phyloP scores from a whole-genome alignment of 768 basidiomycete species.

The Rhizopogon vinicolor region DNA sequence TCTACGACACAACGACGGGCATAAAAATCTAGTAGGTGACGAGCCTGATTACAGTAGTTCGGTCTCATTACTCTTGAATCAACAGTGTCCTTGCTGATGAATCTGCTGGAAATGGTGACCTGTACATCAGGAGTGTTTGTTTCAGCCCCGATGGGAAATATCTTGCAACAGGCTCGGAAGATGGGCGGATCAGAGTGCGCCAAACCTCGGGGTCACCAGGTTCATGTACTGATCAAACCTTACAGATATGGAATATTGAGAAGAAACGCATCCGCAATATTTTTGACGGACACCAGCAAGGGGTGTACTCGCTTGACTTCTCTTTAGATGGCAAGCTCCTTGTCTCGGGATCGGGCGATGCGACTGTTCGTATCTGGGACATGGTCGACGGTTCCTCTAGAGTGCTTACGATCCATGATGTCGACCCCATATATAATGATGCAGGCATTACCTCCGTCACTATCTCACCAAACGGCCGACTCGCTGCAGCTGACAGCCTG shows the following conservation, averaged over 20 bases:
- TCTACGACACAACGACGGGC: conserved; percentile 90
- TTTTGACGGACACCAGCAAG: conserved; percentile 28
- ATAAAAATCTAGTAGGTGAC: conserved; percentile 69
- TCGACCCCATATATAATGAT: conserved; percentile 15
- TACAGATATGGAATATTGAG: conserved; percentile 21
- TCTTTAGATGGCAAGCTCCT: conserved; percentile 28
- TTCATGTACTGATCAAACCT: not conserved
- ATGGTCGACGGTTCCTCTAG: conserved; percentile 26
- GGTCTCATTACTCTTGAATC: conserved; percentile 7
- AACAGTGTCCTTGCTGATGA: conserved; percentile 76
- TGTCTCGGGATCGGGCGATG: conserved; percentile 33
- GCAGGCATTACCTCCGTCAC: conserved; percentile 19
- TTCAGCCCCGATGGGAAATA: conserved; percentile 27
- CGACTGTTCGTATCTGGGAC: conserved; percentile 31
- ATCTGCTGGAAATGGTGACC: conserved; percentile 56
- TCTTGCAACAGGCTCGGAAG: conserved; percentile 30
- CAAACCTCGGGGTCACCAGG: not conserved
- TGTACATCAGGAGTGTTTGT: conserved; percentile 59
- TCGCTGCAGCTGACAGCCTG: conserved; percentile 48
- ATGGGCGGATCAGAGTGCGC: conserved; percentile 27
- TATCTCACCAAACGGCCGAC: conserved; percentile 28
- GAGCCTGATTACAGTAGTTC: not conserved
- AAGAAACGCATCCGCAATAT: conserved; percentile 22
- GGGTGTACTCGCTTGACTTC: conserved; percentile 33
- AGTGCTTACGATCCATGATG: conserved; percentile 23